Evolutionary conservation across 768 basidiomycete genomes (phyloP), one percentile per base, ranked within the genome.

Genomic region (Auricularia heimuer): DNA sequence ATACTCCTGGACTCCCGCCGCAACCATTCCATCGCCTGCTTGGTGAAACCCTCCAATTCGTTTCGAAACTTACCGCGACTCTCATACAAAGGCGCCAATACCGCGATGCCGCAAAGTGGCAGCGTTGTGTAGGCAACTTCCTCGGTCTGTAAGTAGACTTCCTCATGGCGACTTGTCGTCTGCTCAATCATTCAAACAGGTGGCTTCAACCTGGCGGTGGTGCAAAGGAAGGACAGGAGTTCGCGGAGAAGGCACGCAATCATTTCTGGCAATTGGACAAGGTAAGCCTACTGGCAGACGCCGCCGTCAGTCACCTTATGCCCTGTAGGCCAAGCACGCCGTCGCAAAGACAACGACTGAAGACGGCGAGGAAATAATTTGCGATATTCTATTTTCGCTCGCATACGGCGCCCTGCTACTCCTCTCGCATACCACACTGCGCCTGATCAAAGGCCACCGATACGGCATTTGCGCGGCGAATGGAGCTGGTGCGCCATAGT

Each of bases 401-500:
- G 94, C 96, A 21, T 98, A 98, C 73, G 96, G 96, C 69, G 92
- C 95, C 62, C 83, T 98, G 60, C 82, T 98, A 7, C 84, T 98
- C 67, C 84, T 98, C 68, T 98, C 96, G 56, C 95, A 98, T 76
- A 98, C 96, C 33, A 88, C 83, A 35, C 82, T 98, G 66, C 88
- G 90, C 66, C 84, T 98, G 65, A 81, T 92, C 73, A 90, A 93
- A 70, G 96, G 95, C 35, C 86, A 87, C 69, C 85, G 95, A 67
- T 98, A 98, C 77, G 95, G 96, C 72, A 93, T 98, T 69, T 86
- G 96, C 60, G 96, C 94, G 35, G 82, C 90, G n/a, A 98, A 98
- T 74, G 96, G 96, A 67, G 89, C 91, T 65, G 96, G 96, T 60
- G 14, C 14, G 56, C 29, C 47, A 21, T 18, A 4, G 18, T 18